Evolutionary conservation across 2,329 filamentous ascomycete species (phyloP), one percentile per base, ranked within the genome.

Genomic region (Chrysoporthe puriensis): DNA sequence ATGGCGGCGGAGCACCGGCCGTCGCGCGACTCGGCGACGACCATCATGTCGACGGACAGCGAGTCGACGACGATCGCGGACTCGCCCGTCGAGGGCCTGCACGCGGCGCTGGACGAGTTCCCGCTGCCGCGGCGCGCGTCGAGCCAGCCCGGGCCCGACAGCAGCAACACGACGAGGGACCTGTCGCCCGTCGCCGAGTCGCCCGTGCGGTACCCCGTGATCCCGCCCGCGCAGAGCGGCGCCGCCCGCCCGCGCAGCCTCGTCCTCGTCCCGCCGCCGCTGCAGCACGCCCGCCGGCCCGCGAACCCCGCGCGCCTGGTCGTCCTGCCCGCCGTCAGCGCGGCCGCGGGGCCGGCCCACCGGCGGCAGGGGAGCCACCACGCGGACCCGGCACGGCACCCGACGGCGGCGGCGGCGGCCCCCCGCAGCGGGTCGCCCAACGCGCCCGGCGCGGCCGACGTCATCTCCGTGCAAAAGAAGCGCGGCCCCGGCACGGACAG

Each of bases 111-210:
- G 34, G 62, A 67, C 2, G 34, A 62, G 3, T 67, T 69, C 26
- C 64, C 62, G 4, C 43, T 50, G 21, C 67, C 67, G 1, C 16
- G 48, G n/a, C 48, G 64, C 32, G 59, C 40, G 26, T 63, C 67
- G 4, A 40, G 14, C 9, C 56, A 36, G 2, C 36, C 60, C 4
- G 63, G 16, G 36, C 8, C 18, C 16, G 56, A n/a, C 14, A 26
- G 34, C 64, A 11, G 6, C 40, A 34, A 4, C 36, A 59, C 72
- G 75, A 43, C 75, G 68, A 63, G 74, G 69, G 79, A 77, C 57
- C 77, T 86, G 4, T 84, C 84, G 0, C 84, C 84, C 1, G 84
- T 86, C 6, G 76, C 76, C 14, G 84, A 86, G 71, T 84, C 82
- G 0, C 83, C 77, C 16, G 77, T 77, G 36, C 72, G 65, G 11